These are phyloP conservation scores for Corylus avellana DNA, from an alignment of 306 rosid genomes.

Conservation along the genomic window DNA sequence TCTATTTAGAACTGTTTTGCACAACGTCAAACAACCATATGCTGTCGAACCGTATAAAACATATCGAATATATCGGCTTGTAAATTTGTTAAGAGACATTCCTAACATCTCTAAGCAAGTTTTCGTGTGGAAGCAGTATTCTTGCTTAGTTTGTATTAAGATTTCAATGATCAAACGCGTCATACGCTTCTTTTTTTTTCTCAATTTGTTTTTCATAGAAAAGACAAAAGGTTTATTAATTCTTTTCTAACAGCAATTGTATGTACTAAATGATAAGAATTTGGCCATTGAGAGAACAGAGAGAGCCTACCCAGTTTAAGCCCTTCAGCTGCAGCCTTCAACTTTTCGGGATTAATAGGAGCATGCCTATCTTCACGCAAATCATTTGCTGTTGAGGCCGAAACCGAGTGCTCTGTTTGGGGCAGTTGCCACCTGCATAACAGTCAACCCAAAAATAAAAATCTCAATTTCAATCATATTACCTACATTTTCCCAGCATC, in stretches of 20 bases:
- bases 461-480: not conserved
- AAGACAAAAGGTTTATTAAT: not conserved
- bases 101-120: not conserved
- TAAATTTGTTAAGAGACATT: not conserved
- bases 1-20: not conserved
- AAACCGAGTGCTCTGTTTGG: slow-evolving; percentile 27
- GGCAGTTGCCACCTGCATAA: slow-evolving; percentile 82
- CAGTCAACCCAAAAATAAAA: slow-evolving; percentile 6
- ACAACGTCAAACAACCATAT: not conserved
- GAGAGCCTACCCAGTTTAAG: slow-evolving; percentile 54
- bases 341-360: slow-evolving; percentile 65
- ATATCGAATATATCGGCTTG: not conserved
- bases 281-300: not conserved
- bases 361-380: slow-evolving; percentile 60
- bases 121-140: not conserved
- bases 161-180: not conserved
- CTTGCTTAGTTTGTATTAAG: not conserved
- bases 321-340: slow-evolving; percentile 93
- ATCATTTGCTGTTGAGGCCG: slow-evolving; percentile 89
- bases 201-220: not conserved
- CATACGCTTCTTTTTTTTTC: not conserved
- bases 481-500: not conserved
- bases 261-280: not conserved
- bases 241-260: not conserved
- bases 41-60: not conserved